phyloP scores from a whole-genome alignment of 768 basidiomycete genomes.

The Hirschioporus abietinus region DNA sequence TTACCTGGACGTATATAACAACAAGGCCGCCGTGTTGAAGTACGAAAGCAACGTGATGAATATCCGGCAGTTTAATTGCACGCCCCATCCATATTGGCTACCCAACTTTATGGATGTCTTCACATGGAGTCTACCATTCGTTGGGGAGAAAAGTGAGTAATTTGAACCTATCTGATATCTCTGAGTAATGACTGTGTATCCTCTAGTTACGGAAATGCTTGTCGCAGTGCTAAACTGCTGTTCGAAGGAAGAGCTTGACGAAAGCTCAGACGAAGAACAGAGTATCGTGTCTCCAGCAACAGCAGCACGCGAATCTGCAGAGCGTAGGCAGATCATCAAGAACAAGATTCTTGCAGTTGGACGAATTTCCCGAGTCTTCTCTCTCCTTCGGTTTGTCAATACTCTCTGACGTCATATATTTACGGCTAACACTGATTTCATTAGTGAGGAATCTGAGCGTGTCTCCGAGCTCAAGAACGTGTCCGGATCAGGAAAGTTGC shows the following conservation, averaged over 20 bases:
- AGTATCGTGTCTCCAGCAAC: slow-evolving; percentile 30
- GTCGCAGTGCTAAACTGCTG: slow-evolving; percentile 95
- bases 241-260: slow-evolving; percentile 93
- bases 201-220: slow-evolving; percentile 93
- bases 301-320: slow-evolving; percentile 40
- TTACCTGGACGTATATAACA: slow-evolving; percentile 98
- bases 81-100: slow-evolving; percentile 84
- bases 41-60: slow-evolving; percentile 99
- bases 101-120: slow-evolving; percentile 99
- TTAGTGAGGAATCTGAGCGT: slow-evolving; percentile 94
- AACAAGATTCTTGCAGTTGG: slow-evolving; percentile 99
- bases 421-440: slow-evolving; percentile 4
- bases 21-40: slow-evolving; percentile 98
- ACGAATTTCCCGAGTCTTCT: slow-evolving; percentile 93
- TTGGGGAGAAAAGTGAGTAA: slow-evolving; percentile 89
- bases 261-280: slow-evolving; percentile 39
- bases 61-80: slow-evolving; percentile 81
- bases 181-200: not conserved
- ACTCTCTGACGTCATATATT: slow-evolving; percentile 1
- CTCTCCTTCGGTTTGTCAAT: slow-evolving; percentile 75
- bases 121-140: slow-evolving; percentile 97
- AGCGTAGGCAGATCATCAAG: slow-evolving; percentile 90
- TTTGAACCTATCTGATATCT: too few species aligned
- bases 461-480: slow-evolving; percentile 96
- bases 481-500: slow-evolving; percentile 69